Evolutionary conservation across 495 filamentous ascomycete species (phyloP).

Genomic region (Talaromyces proteolyticus): DNA sequence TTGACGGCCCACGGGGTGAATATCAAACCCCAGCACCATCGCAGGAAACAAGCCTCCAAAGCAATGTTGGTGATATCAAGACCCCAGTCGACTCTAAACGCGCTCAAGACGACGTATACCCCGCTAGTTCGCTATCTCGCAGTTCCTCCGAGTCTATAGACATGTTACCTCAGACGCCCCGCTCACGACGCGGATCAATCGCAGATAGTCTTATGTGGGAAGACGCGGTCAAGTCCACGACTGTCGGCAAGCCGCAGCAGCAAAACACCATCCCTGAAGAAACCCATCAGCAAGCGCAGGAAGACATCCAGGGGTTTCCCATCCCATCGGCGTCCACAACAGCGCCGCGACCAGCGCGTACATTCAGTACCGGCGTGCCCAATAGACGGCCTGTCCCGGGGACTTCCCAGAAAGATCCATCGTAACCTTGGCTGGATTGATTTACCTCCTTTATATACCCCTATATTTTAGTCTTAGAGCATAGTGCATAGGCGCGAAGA

Average conservation of each 20-base stretch:
- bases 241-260: neutral
- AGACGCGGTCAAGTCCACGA: neutral
- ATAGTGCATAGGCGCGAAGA: no score
- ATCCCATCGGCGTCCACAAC: neutral
- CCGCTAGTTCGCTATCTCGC: constrained; percentile 17
- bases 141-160: constrained; percentile 40
- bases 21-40: constrained; percentile 53
- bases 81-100: constrained; percentile 24
- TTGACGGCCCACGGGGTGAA: constrained; percentile 57
- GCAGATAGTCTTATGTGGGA: constrained; percentile 6
- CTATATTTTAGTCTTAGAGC: no score
- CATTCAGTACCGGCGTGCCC: constrained; percentile 2
- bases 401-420: neutral
- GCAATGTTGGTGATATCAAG: constrained; percentile 38
- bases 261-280: neutral
- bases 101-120: constrained; percentile 17
- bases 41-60: constrained; percentile 22
- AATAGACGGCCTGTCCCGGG: constrained; percentile 7
- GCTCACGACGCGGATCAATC: constrained; percentile 2
- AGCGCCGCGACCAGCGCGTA: neutral
- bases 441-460: neutral
- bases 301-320: neutral
- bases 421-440: neutral
- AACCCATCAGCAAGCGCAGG: neutral
- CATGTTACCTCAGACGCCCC: constrained; percentile 38